Base-by-base conservation (phyloP, 2,329 filamentous ascomycete species). In the Dryadomyces sulphureus region DNA sequence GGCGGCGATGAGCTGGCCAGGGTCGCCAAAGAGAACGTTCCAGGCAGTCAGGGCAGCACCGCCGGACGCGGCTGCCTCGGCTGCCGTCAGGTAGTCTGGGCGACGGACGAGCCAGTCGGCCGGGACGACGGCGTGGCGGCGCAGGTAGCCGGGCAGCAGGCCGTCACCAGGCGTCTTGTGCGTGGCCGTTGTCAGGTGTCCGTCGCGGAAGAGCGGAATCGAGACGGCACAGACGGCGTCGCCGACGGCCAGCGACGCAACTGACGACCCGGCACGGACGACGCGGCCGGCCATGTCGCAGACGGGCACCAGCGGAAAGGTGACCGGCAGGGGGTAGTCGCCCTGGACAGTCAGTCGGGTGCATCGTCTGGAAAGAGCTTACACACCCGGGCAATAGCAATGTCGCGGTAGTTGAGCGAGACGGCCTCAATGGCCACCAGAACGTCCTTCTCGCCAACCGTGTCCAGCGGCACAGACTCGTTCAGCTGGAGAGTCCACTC, bases 391-490 rank as follows among this genome's bases (percentile, higher is more conserved):
- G 69, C 64, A 45, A 75, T 70, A 52, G 69, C 63, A 43, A 74
- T 60, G 51, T 75, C 72, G 46, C 72, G 70, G 56, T 68, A 75
- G 62, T 75, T 75, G 43, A 75, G 64, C 24, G 70, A 70, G 6
- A 65, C 72, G 14, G 65, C 69, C 43, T 65, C 62, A 22, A 75
- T 67, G 60, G 81, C 82, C 54, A 89, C 77, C 30, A 89, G 69
- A 6, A 87, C 81, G 22, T 89, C 77, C 50, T 74, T 73, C 46
- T 86, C 81, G 41, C 81, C 81, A 1, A 81, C 25, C 8, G 36
- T 4, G 4, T n/a, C 19, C 2, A 45, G 14, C 2, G 44, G 38
- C 19, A 45, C 44, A 35, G 38, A 41, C 30, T 35, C 36, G 38
- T 35, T 19, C 7, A 45, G 44, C 2, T 22, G 24, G 16, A 45